Evolutionary conservation across 2,329 filamentous ascomycete genomes (phyloP).

Genomic region (Dactylellina haptotyla): DNA sequence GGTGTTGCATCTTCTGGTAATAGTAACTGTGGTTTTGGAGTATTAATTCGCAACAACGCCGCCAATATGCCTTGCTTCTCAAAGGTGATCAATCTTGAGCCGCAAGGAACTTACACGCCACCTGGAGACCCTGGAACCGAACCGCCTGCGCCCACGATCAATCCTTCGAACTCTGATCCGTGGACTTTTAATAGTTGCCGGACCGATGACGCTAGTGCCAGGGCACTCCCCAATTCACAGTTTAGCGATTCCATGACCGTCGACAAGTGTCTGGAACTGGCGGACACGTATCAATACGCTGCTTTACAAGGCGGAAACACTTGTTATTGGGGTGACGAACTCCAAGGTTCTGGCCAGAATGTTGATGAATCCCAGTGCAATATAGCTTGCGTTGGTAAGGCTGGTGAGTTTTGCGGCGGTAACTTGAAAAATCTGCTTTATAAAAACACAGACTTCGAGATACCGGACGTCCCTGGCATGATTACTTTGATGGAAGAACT

Average conservation of each 20-base stretch:
- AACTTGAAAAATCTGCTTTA: constrained; percentile 2
- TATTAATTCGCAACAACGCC: constrained; percentile 16
- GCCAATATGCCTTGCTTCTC: constrained; percentile 16
- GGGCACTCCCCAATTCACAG: constrained; percentile 1
- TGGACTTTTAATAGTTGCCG: constrained; percentile 19
- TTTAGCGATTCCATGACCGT: constrained; percentile 15
- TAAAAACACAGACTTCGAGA: constrained; percentile 1
- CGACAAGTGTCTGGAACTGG: constrained; percentile 22
- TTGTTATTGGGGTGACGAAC: constrained; percentile 30
- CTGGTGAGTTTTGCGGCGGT: constrained; percentile 25
- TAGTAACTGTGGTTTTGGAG: constrained; percentile 24
- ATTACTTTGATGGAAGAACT: constrained; percentile 20
- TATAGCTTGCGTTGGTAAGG: constrained; percentile 12
- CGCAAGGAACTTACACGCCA: neutral
- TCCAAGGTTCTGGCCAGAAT: neutral
- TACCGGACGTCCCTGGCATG: constrained; percentile 18
- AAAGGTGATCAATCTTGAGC: constrained; percentile 12
- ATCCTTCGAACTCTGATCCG: neutral
- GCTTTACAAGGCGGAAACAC: constrained; percentile 21
- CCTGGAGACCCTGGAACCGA: neutral
- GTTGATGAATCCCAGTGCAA: constrained; percentile 2
- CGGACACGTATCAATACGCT: constrained; percentile 9
- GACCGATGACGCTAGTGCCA: neutral
- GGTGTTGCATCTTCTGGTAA: constrained; percentile 5
- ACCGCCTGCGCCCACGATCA: constrained; percentile 5